phyloP scores from a whole-genome alignment of 495 filamentous ascomycete genomes.

The Podospora australis region DNA sequence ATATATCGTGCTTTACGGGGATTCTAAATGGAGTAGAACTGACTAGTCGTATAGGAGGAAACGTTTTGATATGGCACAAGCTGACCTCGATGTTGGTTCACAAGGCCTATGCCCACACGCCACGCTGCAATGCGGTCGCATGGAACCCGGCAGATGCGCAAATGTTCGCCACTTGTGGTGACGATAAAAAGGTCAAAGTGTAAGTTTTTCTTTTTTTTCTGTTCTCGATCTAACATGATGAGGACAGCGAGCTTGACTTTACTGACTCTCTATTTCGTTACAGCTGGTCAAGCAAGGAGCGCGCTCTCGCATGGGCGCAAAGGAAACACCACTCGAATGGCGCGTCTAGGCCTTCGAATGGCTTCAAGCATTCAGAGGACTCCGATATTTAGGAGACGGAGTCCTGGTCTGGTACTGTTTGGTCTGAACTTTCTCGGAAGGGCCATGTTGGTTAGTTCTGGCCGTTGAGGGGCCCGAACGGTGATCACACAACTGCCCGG shows the following conservation, averaged over 20 bases:
- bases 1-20: neutral
- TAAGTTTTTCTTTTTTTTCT: conserved; percentile 35
- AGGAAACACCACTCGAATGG: neutral
- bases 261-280: too few relatives aligned
- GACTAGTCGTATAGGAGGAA: conserved; percentile 17
- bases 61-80: conserved; percentile 85
- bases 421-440: too few relatives aligned
- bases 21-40: neutral
- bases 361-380: too few relatives aligned
- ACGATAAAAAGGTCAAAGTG: conserved; percentile 84
- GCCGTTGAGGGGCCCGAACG: too few relatives aligned
- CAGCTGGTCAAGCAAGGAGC: neutral
- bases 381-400: too few relatives aligned
- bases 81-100: conserved; percentile 69
- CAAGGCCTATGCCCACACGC: conserved; percentile 63
- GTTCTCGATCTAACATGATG: neutral
- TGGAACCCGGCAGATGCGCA: conserved; percentile 81
- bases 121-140: conserved; percentile 80
- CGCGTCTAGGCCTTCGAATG: too few relatives aligned
- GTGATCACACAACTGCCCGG: too few relatives aligned
- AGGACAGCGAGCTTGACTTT: too few relatives aligned
- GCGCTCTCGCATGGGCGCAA: neutral
- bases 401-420: too few relatives aligned
- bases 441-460: too few relatives aligned
- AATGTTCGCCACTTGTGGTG: conserved; percentile 88